These are phyloP conservation scores for Fusarium denticulatum DNA, from an alignment of 2,329 filamentous ascomycete genomes.

Conservation along the genomic window DNA sequence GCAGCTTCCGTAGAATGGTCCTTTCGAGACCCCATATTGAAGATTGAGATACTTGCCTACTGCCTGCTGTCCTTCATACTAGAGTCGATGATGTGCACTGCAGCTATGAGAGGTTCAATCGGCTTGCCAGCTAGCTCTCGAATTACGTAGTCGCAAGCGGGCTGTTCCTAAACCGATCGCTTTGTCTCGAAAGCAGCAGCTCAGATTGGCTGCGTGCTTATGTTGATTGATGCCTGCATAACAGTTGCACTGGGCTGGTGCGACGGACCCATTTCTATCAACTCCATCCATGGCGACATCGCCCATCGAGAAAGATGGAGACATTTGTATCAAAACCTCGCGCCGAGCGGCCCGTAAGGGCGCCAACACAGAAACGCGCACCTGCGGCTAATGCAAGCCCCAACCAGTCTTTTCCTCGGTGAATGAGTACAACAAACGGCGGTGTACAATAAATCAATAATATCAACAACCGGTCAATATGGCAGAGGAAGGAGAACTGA, in stretches of 20 bases:
- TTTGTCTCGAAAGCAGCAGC: not conserved
- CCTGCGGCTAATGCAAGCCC: constrained; percentile 40
- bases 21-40: not conserved
- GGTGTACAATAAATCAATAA: constrained; percentile 30
- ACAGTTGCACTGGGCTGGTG: constrained; percentile 16
- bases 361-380: constrained; percentile 27
- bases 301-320: constrained; percentile 26
- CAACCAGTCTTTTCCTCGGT: constrained; percentile 8
- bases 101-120: not conserved
- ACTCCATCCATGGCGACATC: constrained; percentile 38
- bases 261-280: constrained; percentile 12
- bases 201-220: constrained; percentile 9
- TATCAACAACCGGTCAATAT: constrained; percentile 27
- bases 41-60: not conserved
- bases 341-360: constrained; percentile 29
- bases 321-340: constrained; percentile 32
- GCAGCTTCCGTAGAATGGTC: not conserved
- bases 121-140: not conserved
- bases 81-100: not conserved
- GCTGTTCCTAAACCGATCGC: not conserved
- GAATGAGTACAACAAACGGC: constrained; percentile 35
- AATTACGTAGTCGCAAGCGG: not conserved
- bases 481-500: constrained; percentile 5
- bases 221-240: constrained; percentile 20
- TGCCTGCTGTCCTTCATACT: not conserved